Percentiles rank a stretch among this genome's conserved stretches.
Evolutionary conservation across 2,329 filamentous ascomycete species (phyloP).

Genomic region (Phaeoacremonium minimum): DNA sequence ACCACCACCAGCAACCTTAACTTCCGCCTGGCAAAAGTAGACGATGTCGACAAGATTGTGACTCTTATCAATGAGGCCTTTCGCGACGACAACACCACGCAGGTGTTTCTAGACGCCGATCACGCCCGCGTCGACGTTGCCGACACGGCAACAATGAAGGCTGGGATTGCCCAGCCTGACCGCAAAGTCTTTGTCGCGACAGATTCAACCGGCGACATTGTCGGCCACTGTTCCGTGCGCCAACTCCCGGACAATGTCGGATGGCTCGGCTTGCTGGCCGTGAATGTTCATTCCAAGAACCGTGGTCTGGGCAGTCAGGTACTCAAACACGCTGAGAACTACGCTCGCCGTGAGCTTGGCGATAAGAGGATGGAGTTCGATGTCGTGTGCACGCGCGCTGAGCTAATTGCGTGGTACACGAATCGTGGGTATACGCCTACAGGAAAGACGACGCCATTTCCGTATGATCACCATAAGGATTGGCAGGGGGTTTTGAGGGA

Average conservation of each 20-base stretch:
- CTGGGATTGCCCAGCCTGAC: slow-evolving; percentile 20
- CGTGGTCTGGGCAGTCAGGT: slow-evolving; percentile 25
- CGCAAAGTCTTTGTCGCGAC: slow-evolving; percentile 23
- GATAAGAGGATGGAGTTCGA: slow-evolving; percentile 14
- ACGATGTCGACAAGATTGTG: slow-evolving; percentile 29
- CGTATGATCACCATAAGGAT: slow-evolving; percentile 12
- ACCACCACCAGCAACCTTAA: slow-evolving; percentile 14
- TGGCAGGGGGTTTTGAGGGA: slow-evolving; percentile 13
- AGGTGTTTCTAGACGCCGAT: slow-evolving; percentile 13
- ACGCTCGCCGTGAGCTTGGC: slow-evolving; percentile 16
- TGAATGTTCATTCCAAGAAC: slow-evolving; percentile 22
- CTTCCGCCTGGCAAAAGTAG: slow-evolving; percentile 29
- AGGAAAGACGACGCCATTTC: slow-evolving; percentile 26
- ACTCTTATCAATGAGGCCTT: slow-evolving; percentile 33
- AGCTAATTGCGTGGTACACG: slow-evolving; percentile 22
- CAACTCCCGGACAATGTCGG: slow-evolving; percentile 17
- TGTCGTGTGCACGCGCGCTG: slow-evolving; percentile 19
- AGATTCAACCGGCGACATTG: slow-evolving; percentile 11
- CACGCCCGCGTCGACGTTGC: slow-evolving; percentile 13
- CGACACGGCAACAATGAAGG: slow-evolving; percentile 11
- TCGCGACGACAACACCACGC: slow-evolving; percentile 26
- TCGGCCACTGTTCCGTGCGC: slow-evolving; percentile 21
- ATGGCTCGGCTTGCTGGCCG: slow-evolving; percentile 28
- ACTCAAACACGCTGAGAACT: slow-evolving; percentile 20
- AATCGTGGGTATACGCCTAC: slow-evolving; percentile 22